Conservation (phyloP, 2,329 filamentous ascomycete genomes). For the Dendryphion nanum region DNA sequence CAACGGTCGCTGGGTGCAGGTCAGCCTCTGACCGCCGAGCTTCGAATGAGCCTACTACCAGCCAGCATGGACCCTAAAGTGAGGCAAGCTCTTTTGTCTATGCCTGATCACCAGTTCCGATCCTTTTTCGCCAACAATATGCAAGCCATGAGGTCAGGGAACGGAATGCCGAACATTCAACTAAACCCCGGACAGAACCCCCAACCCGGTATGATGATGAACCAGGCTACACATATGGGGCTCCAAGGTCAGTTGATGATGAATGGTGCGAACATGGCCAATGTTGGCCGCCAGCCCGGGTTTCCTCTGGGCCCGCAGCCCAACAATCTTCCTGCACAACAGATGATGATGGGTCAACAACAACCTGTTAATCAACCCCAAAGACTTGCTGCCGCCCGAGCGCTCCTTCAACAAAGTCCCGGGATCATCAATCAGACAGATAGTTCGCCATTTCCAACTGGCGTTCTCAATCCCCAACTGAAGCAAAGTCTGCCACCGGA, state of each 20-base stretch:
- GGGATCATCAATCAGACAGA: slow-evolving; percentile 35
- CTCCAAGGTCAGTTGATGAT: slow-evolving; percentile 26
- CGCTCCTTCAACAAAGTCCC: slow-evolving; percentile 30
- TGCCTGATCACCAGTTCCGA: slow-evolving; percentile 35
- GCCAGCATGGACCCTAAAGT: slow-evolving; percentile 24
- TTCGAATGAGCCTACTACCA: slow-evolving; percentile 33
- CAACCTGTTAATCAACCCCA: slow-evolving; percentile 15
- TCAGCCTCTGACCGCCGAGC: slow-evolving; percentile 30
- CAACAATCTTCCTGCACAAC: slow-evolving; percentile 19
- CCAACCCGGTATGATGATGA: slow-evolving; percentile 32
- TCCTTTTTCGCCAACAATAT: slow-evolving; percentile 25
- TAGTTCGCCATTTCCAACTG: slow-evolving; percentile 28
- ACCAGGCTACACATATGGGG: slow-evolving; percentile 19
- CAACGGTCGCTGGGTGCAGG: slow-evolving; percentile 31
- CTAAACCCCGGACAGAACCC: slow-evolving; percentile 18
- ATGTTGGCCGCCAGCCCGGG: slow-evolving; percentile 19
- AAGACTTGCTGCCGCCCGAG: slow-evolving; percentile 23
- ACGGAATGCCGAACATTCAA: slow-evolving; percentile 20
- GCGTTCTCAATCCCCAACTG: slow-evolving; percentile 21
- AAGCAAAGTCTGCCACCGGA: slow-evolving; percentile 45
- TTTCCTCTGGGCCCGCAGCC: slow-evolving; percentile 28
- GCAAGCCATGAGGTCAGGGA: slow-evolving; percentile 18
- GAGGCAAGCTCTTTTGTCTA: slow-evolving; percentile 33
- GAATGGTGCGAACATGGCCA: slow-evolving; percentile 23
- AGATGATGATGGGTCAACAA: slow-evolving; percentile 21